Conservation (phyloP, 2,329 filamentous ascomycete species). For the Cytospora paraplurivora region DNA sequence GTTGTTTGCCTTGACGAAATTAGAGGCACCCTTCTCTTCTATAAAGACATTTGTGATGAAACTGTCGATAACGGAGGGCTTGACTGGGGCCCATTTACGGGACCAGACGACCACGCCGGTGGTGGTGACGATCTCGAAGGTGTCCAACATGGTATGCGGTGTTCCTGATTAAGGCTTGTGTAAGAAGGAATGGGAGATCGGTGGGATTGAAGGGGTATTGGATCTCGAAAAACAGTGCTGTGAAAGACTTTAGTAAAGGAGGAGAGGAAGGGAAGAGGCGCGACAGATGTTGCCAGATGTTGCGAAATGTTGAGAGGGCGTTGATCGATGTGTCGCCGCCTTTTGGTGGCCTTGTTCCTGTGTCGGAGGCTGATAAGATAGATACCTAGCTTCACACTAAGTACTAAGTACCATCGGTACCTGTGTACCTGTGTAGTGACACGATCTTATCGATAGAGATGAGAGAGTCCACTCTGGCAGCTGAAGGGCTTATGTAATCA, state of each 20-base stretch:
- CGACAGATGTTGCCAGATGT: background rate
- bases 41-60: slow-evolving; percentile 98
- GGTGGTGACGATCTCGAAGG: slow-evolving; percentile 94
- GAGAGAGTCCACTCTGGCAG: too few relatives aligned
- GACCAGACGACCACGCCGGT: slow-evolving; percentile 98
- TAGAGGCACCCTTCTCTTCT: slow-evolving; percentile 77
- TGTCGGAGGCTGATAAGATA: slow-evolving; percentile 17
- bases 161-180: background rate
- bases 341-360: background rate
- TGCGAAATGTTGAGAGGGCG: background rate
- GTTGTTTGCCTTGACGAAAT: slow-evolving; percentile 59
- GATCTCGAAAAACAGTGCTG: background rate
- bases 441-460: background rate
- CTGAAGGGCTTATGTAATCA: too few relatives aligned
- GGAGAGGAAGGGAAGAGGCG: background rate
- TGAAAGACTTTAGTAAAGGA: background rate
- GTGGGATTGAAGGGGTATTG: too few relatives aligned
- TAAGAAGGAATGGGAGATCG: background rate
- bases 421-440: background rate
- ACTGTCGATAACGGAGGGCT: slow-evolving; percentile 83
- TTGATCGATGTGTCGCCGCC: background rate
- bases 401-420: background rate
- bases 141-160: slow-evolving; percentile 75
- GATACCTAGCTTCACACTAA: background rate
- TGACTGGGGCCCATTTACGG: slow-evolving; percentile 78